Percentiles rank a stretch among this genome's conserved stretches.
Evolutionary conservation across 1,284 basidiomycete species (phyloP).

Genomic region (Microstroma glucosiphilum): DNA sequence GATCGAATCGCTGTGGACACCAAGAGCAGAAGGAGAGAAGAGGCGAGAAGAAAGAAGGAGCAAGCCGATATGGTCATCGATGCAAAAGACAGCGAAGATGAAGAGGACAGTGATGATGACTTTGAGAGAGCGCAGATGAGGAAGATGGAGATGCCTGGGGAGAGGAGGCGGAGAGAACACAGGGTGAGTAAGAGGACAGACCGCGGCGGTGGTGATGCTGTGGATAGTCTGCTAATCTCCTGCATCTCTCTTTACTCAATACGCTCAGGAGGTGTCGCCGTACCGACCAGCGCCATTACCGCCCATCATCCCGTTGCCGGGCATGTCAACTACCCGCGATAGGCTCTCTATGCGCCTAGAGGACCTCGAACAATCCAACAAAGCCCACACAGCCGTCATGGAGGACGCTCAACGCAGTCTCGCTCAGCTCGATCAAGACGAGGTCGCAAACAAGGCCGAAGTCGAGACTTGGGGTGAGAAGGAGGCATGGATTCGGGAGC

Average conservation of each 20-base stretch:
- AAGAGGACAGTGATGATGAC: conserved; percentile 65
- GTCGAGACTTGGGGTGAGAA: conserved; percentile 30
- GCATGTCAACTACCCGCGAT: conserved; percentile 26
- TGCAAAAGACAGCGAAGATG: conserved; percentile 65
- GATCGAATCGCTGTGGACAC: conserved; percentile 40
- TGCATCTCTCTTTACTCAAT: neutral
- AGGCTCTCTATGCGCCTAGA: conserved; percentile 23
- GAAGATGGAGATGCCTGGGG: conserved; percentile 18
- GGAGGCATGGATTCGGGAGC: conserved; percentile 40
- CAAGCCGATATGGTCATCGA: conserved; percentile 3
- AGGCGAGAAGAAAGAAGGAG: conserved; percentile 18
- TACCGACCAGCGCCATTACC: conserved; percentile 31
- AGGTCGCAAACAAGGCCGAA: conserved; percentile 27
- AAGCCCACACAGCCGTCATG: conserved; percentile 18
- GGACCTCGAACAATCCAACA: conserved; percentile 21
- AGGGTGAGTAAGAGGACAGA: no score
- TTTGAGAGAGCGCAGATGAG: conserved; percentile 40
- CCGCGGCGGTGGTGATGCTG: no score
- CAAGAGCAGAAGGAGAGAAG: conserved; percentile 25
- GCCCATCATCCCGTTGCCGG: conserved; percentile 27
- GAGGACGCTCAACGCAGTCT: conserved; percentile 20
- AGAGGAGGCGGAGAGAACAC: neutral
- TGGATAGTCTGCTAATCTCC: no score
- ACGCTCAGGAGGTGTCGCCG: conserved; percentile 24
- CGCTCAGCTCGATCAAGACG: conserved; percentile 22